phyloP scores from a whole-genome alignment of 192 early-diverging fungal species.

The Backusella australiensis region DNA sequence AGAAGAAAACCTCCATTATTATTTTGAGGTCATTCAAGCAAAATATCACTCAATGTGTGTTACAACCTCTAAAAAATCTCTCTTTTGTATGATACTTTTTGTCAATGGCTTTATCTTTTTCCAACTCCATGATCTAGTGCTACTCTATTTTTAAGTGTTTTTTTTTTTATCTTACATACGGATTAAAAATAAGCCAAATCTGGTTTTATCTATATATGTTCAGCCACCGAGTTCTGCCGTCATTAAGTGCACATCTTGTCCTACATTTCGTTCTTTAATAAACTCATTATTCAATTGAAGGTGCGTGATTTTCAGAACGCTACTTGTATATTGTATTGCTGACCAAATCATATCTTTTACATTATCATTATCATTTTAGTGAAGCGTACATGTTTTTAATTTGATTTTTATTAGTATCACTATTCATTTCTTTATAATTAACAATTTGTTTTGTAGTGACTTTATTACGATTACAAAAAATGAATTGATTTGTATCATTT shows the following conservation, averaged over 20 bases:
- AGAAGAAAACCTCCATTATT: background rate
- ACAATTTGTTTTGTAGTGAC: no score
- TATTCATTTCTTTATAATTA: background rate
- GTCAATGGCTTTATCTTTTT: background rate
- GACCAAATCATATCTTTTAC: background rate
- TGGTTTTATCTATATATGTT: background rate
- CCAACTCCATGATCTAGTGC: background rate
- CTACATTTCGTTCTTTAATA: background rate
- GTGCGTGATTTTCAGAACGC: background rate
- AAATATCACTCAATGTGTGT: background rate
- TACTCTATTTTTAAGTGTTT: background rate
- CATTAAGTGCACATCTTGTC: background rate
- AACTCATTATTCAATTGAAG: background rate
- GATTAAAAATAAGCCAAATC: conserved; percentile 4
- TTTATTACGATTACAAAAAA: background rate
- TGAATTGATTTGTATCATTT: background rate
- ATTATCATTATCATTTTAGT: background rate
- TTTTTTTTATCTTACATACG: background rate
- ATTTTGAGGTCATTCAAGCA: background rate
- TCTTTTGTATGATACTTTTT: background rate
- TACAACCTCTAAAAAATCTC: background rate
- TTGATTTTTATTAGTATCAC: background rate
- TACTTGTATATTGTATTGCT: background rate
- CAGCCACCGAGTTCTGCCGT: background rate
- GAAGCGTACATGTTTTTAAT: no score